Evolutionary conservation across 805 yeast species (phyloP), one percentile per base, ranked within the genome.

Genomic region (Clavispora phyllophila): DNA sequence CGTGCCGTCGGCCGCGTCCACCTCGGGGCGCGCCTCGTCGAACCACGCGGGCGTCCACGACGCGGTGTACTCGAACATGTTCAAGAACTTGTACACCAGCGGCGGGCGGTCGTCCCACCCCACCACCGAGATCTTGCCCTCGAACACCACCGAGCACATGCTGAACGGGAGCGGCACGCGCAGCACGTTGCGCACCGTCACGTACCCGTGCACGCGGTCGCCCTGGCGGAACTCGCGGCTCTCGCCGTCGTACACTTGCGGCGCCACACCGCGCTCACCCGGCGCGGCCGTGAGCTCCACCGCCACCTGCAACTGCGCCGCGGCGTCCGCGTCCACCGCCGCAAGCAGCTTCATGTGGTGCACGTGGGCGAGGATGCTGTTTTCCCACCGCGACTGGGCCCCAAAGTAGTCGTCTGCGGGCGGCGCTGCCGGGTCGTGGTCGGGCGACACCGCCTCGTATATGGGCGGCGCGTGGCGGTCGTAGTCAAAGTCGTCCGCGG

Each of bases 1-100:
- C 18, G 67, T 55, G 23, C 61, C 58, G 46, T 69, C 74, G 4
- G 51, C 46, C 0, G 68, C 68, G 43, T 69, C 73, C 9, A 50
- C 29, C 23, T 25, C 22, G 32, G 38, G 40, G 2, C 31, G 20
- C 9, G 41, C 47, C 6, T 37, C 46, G 22, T 53, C 55, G 18
- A 54, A 49, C 18, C 42, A 39, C 4, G 56, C 62, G 1, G 63
- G 64, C 1, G 64, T 58, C 64, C 65, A 61, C 23, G 61, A 56
- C 5, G 65, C 63, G 17, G 51, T 48, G 47, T 50, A 61, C 39
- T 61, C 65, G 40, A 58, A 59, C 65, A 58, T 59, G 39, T 61
- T 60, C 40, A 60, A 54, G 42, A 61, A 61, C 48, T 61, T 61
- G 48, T 53, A 53, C 45, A 54, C 57, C 5, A 57, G 48, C 33